Percentiles rank a stretch among this genome's conserved stretches.
Evolutionary conservation across 2,329 filamentous ascomycete genomes (phyloP).

Genomic region (Monosporascus sp.): DNA sequence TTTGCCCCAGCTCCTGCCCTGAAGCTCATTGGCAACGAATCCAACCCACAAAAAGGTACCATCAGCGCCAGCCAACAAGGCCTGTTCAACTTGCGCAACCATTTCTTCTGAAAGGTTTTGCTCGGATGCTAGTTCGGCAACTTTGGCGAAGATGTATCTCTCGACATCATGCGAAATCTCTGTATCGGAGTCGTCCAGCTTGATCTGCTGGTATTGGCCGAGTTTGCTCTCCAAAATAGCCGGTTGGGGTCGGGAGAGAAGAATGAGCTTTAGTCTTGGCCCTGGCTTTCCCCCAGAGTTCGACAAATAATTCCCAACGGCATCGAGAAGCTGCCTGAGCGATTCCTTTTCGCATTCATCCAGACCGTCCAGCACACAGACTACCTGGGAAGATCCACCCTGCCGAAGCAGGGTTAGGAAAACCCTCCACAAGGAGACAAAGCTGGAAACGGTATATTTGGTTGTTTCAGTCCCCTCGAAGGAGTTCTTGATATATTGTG

Average conservation of each 20-base stretch:
- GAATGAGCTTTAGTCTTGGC: constrained; percentile 11
- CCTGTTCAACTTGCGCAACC: constrained; percentile 9
- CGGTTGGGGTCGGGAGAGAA: constrained; percentile 16
- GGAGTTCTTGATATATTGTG: constrained; percentile 8
- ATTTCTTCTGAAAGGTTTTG: constrained; percentile 12
- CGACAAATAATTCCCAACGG: constrained; percentile 9
- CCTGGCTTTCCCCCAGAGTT: not conserved
- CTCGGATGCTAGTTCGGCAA: constrained; percentile 16
- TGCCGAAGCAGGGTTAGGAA: constrained; percentile 7
- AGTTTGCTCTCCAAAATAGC: constrained; percentile 13
- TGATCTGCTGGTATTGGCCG: constrained; percentile 7
- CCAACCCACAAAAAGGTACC: constrained; percentile 11
- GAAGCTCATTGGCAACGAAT: constrained; percentile 10
- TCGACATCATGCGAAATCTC: constrained; percentile 13
- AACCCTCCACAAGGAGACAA: constrained; percentile 12
- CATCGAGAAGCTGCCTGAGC: constrained; percentile 11
- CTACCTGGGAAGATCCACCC: constrained; percentile 4
- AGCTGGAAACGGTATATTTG: constrained; percentile 16
- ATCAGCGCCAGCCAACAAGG: constrained; percentile 16
- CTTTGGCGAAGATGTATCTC: constrained; percentile 9
- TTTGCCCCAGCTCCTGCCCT: constrained; percentile 7
- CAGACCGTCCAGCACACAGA: constrained; percentile 7
- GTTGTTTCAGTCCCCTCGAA: constrained; percentile 13
- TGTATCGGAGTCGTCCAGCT: constrained; percentile 10
- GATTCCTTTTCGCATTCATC: constrained; percentile 5